Base-by-base conservation (phyloP, 1,284 basidiomycete genomes). In the Hypsizygus ulmarius region DNA sequence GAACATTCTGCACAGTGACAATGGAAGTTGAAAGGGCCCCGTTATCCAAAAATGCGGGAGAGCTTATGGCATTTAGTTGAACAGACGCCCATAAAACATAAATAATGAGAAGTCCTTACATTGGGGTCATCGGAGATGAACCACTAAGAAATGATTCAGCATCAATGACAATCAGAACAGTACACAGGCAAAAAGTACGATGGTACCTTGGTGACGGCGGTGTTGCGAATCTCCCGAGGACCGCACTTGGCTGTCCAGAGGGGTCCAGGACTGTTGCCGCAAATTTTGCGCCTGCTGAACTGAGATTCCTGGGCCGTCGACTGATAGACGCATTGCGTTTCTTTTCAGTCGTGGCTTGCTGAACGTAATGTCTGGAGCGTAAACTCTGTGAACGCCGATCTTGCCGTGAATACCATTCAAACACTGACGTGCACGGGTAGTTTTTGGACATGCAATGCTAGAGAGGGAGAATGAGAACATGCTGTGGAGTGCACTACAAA, bases 371-470 rank as follows among this genome's bases (percentile, higher is more conserved):
- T 53, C 87, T 89, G 61, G 19, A 45, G 33, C 49, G 51, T 34
- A 50, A 62, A 56, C 53, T 58, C 52, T 56, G 48, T 47, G 4
- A 25, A 7, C 21, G 21, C 4, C 21, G 21, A 25, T 25, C 21
- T 4, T 3, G 21, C 7, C 4, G 21, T 25, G 21, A 25, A 25
- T 25, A 25, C 7, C 3, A 7, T 25, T 25, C 21, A 25, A n/a
- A 25, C 41, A 77, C 79, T 53, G 61, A 90, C 84, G 88, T 90
- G 87, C 87, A 90, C 43, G 87, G 81, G 61, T 85, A 88, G 60
- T 87, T 88, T 71, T 90, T 91, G 51, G 82, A 78, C 50, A 81
- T 67, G 67, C 87, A 91, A 62, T 91, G 88, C 86, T 90, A 54
- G 21, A 34, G 35, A 41, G 42, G 32, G 35, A 16, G 39, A 35